Percentiles rank a stretch among this genome's conserved stretches.
phyloP scores from a whole-genome alignment of 108 stramenopile species.

The Conticribra weissflogii region DNA sequence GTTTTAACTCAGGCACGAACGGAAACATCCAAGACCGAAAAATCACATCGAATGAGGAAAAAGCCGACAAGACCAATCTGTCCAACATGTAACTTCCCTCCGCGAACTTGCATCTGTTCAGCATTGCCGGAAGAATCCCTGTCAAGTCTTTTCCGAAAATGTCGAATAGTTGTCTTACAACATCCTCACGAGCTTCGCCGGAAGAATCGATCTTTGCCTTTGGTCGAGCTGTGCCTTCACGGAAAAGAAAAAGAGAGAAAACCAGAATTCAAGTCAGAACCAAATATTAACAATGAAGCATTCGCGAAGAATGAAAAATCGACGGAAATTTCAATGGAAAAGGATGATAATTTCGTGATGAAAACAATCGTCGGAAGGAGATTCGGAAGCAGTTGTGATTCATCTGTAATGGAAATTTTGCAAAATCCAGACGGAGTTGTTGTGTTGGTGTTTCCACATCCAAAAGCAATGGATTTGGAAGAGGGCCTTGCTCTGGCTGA shows the following conservation, averaged over 20 bases:
- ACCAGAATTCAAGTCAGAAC: not conserved
- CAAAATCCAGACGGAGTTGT: slow-evolving; percentile 42
- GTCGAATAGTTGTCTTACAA: slow-evolving; percentile 62
- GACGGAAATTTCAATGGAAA: not conserved
- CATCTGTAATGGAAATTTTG: slow-evolving; percentile 30
- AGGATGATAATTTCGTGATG: slow-evolving; percentile 36
- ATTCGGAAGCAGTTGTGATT: slow-evolving; percentile 49
- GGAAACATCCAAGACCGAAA: too few species aligned
- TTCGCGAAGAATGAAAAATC: too few species aligned
- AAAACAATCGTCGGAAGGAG: slow-evolving; percentile 51
- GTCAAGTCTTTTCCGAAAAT: slow-evolving; percentile 21
- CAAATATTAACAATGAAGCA: too few species aligned
- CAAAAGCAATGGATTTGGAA: slow-evolving; percentile 44
- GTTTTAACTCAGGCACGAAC: too few species aligned
- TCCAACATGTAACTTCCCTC: slow-evolving; percentile 53
- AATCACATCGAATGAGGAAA: too few species aligned
- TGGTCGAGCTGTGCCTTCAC: slow-evolving; percentile 65
- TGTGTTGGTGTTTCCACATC: slow-evolving; percentile 46
- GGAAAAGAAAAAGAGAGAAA: not conserved
- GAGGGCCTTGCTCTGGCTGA: slow-evolving; percentile 41
- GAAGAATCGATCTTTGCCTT: slow-evolving; percentile 73
- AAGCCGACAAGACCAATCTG: slow-evolving; percentile 46
- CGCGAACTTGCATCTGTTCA: slow-evolving; percentile 64
- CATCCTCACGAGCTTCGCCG: slow-evolving; percentile 75
- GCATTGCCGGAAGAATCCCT: slow-evolving; percentile 53